Base-by-base conservation (phyloP, 768 basidiomycete genomes). In the Boletus insuetus region DNA sequence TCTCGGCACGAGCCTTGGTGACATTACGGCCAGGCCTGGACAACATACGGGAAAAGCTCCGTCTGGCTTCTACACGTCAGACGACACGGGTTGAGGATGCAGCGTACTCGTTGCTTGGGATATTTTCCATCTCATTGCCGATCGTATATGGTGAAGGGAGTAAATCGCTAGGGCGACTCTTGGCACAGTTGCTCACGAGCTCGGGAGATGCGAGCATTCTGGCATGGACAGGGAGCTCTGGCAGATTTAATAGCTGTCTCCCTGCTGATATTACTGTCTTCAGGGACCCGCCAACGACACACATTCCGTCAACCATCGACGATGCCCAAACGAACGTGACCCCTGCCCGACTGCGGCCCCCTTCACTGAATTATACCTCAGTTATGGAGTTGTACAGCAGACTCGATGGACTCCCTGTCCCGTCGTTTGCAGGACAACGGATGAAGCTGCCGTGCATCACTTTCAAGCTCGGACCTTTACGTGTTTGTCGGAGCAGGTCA, bases 71-170 rank as follows among this genome's bases (percentile, higher is more conserved):
- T 3, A 17, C 16, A 14, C 55, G 55, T 16, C 16, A 52, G 7
- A 56, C 55, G 8, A 61, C 49, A 0, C 16, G 34, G 8, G 17
- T 53, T 6, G 60, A 62, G 32, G 60, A 62, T 32, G 49, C 49
- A 6, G 51, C 60, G 3, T 61, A 61, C 26, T 61, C 58, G 9
- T 40, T 61, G 6, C 41, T 55, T 0, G 51, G 54, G 13, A 51
- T 62, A 31, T 61, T 62, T 14, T 48, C 55, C 3, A 5, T 24
- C 10, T 16, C 34, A 4, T 12, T 54, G 22, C 50, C 52, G 1
- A 16, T 49, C 7, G 48, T 58, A n/a, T 62, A 61, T 42, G 61
- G 61, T 0, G 61, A 61, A 1, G 59, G 53, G 2, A 44, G 51
- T 6, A 37, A 31, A 9, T 47, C 58, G 6, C 51, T 57, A 3